Conservation (phyloP, 163 green algal species). For the Chlorella variabilis region DNA sequence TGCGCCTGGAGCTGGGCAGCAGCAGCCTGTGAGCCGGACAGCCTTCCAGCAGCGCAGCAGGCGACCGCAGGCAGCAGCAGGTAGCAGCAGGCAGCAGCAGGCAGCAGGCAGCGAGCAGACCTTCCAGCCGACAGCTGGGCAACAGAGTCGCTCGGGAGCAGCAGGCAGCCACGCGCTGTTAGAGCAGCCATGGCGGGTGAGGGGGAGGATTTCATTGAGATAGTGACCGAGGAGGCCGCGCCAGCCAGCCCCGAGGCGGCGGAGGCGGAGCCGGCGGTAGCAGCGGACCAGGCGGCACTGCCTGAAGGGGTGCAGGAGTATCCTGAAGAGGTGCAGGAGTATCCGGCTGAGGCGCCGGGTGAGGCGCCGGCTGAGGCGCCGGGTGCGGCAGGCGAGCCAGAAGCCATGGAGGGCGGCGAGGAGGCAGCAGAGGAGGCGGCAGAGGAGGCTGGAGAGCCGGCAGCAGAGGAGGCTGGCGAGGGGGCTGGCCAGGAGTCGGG, state of each 20-base stretch:
- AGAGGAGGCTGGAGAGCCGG: not conserved
- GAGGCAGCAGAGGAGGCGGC: not conserved
- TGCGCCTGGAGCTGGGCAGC: conserved; percentile 38
- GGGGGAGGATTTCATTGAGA: not conserved
- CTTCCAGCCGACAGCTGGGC: not conserved
- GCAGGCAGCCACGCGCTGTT: too few species aligned
- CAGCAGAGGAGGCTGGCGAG: not conserved
- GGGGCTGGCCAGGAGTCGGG: not conserved
- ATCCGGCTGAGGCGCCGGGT: too few species aligned
- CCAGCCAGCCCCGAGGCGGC: not conserved
- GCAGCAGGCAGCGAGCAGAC: not conserved
- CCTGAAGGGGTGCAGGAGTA: not conserved
- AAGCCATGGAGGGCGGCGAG: not conserved
- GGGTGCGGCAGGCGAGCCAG: too few species aligned
- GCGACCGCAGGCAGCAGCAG: not conserved
- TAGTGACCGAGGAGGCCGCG: not conserved
- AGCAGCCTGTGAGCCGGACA: not conserved
- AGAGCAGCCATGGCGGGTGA: not conserved
- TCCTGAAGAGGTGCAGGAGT: too few species aligned
- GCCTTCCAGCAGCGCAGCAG: not conserved
- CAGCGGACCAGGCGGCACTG: not conserved
- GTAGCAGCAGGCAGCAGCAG: not conserved
- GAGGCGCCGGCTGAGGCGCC: too few species aligned
- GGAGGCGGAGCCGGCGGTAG: not conserved
- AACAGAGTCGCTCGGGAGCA: too few species aligned